phyloP scores from a whole-genome alignment of 2,329 filamentous ascomycete genomes.

The Diaporthe caulivora region DNA sequence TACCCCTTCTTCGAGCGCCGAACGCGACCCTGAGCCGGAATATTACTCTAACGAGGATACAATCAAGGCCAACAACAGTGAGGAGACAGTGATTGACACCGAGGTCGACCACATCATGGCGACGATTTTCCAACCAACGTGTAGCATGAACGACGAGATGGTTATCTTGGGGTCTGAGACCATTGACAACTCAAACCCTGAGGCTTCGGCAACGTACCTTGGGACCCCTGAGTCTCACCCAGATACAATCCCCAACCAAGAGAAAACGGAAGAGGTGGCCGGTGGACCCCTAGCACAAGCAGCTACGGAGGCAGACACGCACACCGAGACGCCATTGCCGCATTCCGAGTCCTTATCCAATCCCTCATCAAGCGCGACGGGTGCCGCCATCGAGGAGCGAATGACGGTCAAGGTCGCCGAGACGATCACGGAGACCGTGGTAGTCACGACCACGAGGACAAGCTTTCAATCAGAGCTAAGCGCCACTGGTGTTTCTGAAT shows the following conservation, averaged over 20 bases:
- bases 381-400: not conserved
- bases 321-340: not conserved
- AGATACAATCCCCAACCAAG: not conserved
- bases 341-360: not conserved
- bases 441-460: constrained; percentile 40
- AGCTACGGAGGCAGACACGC: not conserved
- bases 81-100: constrained; percentile 6
- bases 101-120: not conserved
- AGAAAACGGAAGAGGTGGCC: not conserved
- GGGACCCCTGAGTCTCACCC: not conserved
- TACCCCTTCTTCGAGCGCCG: constrained; percentile 15
- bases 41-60: constrained; percentile 34
- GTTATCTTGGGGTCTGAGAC: not conserved
- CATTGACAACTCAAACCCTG: not conserved
- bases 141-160: not conserved
- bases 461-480: not conserved
- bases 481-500: not conserved
- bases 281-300: not conserved
- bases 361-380: not conserved
- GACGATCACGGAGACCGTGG: constrained; percentile 46
- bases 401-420: constrained; percentile 35
- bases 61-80: constrained; percentile 32
- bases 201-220: not conserved
- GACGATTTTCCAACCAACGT: not conserved
- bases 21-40: constrained; percentile 29